phyloP scores from a whole-genome alignment of 75 land plant species.

The Pinus tabuliformis region DNA sequence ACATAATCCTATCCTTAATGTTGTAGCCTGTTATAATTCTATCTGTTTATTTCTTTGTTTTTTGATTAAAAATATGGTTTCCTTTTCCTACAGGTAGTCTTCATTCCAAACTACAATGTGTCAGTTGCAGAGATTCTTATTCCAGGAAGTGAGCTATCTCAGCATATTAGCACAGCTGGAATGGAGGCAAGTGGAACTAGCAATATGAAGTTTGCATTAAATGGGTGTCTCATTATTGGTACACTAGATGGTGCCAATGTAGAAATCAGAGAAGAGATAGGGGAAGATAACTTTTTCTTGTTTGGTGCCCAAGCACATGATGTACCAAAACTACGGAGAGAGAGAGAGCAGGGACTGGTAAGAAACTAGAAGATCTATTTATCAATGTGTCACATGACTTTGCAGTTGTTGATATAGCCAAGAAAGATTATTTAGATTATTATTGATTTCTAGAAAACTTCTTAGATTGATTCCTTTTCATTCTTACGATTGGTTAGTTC shows the following conservation, averaged over 20 bases:
- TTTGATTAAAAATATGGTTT: constrained; percentile 1
- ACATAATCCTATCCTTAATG: not conserved
- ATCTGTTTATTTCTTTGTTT: not conserved
- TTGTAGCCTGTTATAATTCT: not conserved
- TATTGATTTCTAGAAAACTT: not conserved
- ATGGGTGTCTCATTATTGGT: constrained; percentile 96
- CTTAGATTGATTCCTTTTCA: not conserved
- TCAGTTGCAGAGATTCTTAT: constrained; percentile 90
- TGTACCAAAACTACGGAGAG: constrained; percentile 74
- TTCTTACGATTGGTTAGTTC: not conserved
- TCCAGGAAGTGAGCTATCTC: constrained; percentile 95
- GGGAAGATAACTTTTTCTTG: constrained; percentile 91
- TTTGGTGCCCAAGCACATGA: constrained; percentile 95
- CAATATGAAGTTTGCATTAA: constrained; percentile 98
- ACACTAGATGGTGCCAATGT: constrained; percentile 98
- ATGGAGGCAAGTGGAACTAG: constrained; percentile 99
- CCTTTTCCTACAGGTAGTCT: constrained; percentile 68
- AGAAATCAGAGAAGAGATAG: constrained; percentile 97
- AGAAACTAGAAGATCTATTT: not conserved
- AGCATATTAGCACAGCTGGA: constrained; percentile 99
- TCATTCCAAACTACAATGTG: constrained; percentile 96
- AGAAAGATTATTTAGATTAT: not conserved
- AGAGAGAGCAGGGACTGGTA: constrained; percentile 88
- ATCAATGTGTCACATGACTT: not conserved
- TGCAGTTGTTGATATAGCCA: not conserved